Conservation (phyloP, 2,329 filamentous ascomycete species). For the Triangularia setosa region DNA sequence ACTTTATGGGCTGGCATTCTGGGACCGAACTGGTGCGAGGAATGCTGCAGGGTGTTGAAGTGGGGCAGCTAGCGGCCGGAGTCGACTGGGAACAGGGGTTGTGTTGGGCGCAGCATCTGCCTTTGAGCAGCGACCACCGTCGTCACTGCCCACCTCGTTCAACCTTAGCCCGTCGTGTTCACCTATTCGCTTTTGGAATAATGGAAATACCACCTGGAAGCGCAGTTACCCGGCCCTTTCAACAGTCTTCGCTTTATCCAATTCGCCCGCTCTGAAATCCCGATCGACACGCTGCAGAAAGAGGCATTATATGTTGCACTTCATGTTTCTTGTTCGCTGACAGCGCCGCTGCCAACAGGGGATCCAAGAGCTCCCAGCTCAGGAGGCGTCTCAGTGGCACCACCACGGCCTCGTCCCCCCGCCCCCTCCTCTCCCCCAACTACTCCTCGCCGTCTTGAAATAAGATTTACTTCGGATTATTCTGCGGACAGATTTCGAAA, state of each 20-base stretch:
- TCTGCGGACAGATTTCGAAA: background rate
- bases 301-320: background rate
- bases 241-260: background rate
- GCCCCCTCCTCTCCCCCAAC: background rate
- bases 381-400: background rate
- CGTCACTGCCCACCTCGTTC: slow-evolving; percentile 5
- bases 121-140: slow-evolving; percentile 3
- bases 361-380: background rate
- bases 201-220: background rate
- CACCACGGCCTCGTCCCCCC: background rate
- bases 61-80: slow-evolving; percentile 15
- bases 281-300: background rate
- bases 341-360: background rate
- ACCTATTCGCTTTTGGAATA: background rate
- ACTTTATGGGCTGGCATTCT: slow-evolving; percentile 23
- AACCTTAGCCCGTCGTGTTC: background rate
- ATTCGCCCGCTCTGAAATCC: background rate
- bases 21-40: slow-evolving; percentile 9
- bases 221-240: background rate
- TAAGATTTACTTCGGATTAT: background rate
- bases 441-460: background rate
- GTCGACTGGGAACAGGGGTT: slow-evolving; percentile 16
- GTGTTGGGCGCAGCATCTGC: slow-evolving; percentile 10
- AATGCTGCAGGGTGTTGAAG: slow-evolving; percentile 21
- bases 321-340: background rate